Conservation (phyloP, 805 yeast genomes). For the Cyberlindnera mrakii region DNA sequence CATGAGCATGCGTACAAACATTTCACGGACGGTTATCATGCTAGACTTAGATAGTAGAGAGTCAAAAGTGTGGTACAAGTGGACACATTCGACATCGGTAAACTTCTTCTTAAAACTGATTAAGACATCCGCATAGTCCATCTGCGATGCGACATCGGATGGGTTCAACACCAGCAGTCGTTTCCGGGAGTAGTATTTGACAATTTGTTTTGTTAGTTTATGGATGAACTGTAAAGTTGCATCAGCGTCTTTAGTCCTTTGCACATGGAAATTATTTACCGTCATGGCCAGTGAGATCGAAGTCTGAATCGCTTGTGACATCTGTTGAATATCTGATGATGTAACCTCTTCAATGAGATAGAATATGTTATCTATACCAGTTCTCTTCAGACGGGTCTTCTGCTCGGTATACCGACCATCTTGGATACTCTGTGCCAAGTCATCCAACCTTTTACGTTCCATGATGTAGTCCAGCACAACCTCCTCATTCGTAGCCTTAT, state of each 20-base stretch:
- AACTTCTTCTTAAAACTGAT: slow-evolving; percentile 31
- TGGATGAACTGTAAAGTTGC: slow-evolving; percentile 62
- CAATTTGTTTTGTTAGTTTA: slow-evolving; percentile 41
- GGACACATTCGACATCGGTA: slow-evolving; percentile 32
- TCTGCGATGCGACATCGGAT: slow-evolving; percentile 40
- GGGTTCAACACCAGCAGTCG: slow-evolving; percentile 48
- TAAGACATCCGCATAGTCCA: slow-evolving; percentile 40
- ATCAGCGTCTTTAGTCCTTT: slow-evolving; percentile 64
- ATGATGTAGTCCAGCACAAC: slow-evolving; percentile 77
- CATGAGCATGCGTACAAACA: slow-evolving; percentile 72
- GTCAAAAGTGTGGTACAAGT: slow-evolving; percentile 51
- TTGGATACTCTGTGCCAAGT: slow-evolving; percentile 69
- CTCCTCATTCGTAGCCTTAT: slow-evolving; percentile 48
- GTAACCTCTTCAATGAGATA: slow-evolving; percentile 78
- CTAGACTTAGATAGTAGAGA: slow-evolving; percentile 64
- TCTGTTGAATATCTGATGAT: slow-evolving; percentile 34
- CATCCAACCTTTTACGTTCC: slow-evolving; percentile 87
- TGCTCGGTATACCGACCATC: slow-evolving; percentile 92
- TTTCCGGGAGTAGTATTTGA: slow-evolving; percentile 30
- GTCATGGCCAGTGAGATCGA: slow-evolving; percentile 67
- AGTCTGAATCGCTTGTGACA: slow-evolving; percentile 67
- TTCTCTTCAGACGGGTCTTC: slow-evolving; percentile 63
- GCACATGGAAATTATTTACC: slow-evolving; percentile 58
- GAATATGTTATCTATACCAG: slow-evolving; percentile 61
- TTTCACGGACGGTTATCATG: slow-evolving; percentile 65